These are phyloP conservation scores for Lizonia empirigonia DNA, from an alignment of 2,329 filamentous ascomycete species.

Conservation along the genomic window DNA sequence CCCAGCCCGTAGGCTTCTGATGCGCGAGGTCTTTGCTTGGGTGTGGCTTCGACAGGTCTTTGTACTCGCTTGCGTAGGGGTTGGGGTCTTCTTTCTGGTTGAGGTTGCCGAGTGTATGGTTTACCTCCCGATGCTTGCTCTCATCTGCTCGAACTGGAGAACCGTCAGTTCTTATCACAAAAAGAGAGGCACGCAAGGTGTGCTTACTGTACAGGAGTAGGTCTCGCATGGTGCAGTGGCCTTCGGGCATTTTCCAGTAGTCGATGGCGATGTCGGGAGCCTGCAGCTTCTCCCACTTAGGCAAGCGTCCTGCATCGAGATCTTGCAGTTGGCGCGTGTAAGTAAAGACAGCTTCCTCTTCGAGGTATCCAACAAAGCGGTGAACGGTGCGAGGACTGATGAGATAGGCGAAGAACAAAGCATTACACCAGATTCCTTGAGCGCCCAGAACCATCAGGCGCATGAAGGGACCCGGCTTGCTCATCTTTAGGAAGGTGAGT, in stretches of 20 bases:
- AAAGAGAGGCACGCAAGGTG: background rate
- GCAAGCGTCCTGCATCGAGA: constrained; percentile 81
- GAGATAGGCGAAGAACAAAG: constrained; percentile 87
- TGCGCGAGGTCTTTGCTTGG: constrained; percentile 71
- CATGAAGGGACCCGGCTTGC: constrained; percentile 87
- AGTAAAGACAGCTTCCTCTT: constrained; percentile 95
- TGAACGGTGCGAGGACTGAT: constrained; percentile 86
- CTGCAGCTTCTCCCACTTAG: constrained; percentile 76
- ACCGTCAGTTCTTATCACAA: background rate
- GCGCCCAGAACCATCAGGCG: constrained; percentile 85
- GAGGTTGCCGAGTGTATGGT: constrained; percentile 91
- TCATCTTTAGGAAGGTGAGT: constrained; percentile 90
- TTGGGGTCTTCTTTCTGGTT: constrained; percentile 87
- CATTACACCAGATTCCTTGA: constrained; percentile 96
- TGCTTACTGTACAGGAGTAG: constrained; percentile 81
- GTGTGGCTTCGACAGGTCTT: constrained; percentile 68
- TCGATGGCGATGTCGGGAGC: constrained; percentile 88
- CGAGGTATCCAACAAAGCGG: constrained; percentile 94
- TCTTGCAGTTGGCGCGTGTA: constrained; percentile 90
- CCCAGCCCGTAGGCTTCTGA: constrained; percentile 75
- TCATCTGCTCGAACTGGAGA: constrained; percentile 45
- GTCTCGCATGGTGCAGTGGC: constrained; percentile 80
- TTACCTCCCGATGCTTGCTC: constrained; percentile 79
- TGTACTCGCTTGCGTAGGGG: constrained; percentile 85
- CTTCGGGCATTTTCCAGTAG: constrained; percentile 95